Conservation (phyloP, 2,329 filamentous ascomycete species). For the Niveomyces coronatus region DNA sequence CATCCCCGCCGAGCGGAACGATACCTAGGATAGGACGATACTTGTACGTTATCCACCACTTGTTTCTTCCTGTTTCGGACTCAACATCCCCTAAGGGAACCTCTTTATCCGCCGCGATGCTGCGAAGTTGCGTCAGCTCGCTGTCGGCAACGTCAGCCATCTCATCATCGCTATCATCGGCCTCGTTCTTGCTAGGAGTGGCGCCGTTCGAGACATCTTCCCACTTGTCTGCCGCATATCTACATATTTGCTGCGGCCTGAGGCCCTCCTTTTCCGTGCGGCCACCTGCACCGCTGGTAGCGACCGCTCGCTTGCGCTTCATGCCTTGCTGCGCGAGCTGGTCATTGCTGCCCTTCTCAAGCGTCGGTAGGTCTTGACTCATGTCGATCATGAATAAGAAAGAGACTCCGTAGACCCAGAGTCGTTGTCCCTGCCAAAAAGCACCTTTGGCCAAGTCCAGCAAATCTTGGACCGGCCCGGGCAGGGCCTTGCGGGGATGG, state of each 20-base stretch:
- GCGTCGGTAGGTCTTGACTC: slow-evolving; percentile 51
- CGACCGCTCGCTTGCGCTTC: slow-evolving; percentile 44
- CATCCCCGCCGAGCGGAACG: slow-evolving; percentile 33
- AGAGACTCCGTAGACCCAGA: slow-evolving; percentile 79
- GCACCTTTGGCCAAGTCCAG: slow-evolving; percentile 75
- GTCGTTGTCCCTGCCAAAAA: slow-evolving; percentile 67
- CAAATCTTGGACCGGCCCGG: slow-evolving; percentile 60
- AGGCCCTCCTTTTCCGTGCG: slow-evolving; percentile 38
- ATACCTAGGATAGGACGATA: slow-evolving; percentile 86
- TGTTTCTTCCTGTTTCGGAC: slow-evolving; percentile 20
- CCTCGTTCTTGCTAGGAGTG: slow-evolving; percentile 23
- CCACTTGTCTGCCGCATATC: slow-evolving; percentile 30
- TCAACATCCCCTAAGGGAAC: slow-evolving; percentile 11
- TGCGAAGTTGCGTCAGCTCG: slow-evolving; percentile 26
- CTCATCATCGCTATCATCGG: slow-evolving; percentile 27
- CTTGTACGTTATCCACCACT: slow-evolving; percentile 77
- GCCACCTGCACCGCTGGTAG: slow-evolving; percentile 41
- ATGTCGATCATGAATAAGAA: slow-evolving; percentile 94
- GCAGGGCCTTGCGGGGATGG: slow-evolving; percentile 68
- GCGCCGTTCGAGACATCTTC: slow-evolving; percentile 30
- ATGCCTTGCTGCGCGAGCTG: slow-evolving; percentile 25
- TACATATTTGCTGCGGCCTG: slow-evolving; percentile 32
- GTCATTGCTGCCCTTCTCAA: slow-evolving; percentile 18
- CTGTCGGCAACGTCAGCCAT: slow-evolving; percentile 23
- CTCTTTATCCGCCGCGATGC: slow-evolving; percentile 14